Percentiles rank a stretch among this genome's conserved stretches.
phyloP scores from a whole-genome alignment of 768 basidiomycete species.

The Boletus patriciae region DNA sequence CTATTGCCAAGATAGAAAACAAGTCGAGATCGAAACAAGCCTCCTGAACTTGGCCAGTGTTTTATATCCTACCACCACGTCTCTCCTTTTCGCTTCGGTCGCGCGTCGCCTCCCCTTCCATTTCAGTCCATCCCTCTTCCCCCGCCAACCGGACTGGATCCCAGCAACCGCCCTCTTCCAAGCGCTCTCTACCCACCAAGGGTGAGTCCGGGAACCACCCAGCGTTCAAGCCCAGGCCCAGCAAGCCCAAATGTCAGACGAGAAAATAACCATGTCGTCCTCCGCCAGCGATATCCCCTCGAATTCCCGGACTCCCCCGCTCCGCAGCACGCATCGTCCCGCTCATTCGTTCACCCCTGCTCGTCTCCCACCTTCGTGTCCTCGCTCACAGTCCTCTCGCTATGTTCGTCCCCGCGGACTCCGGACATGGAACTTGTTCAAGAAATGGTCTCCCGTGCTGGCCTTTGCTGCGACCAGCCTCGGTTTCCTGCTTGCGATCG shows the following conservation, averaged over 20 bases:
- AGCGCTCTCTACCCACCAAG: neutral
- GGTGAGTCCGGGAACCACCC: neutral
- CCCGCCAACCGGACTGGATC: constrained; percentile 13
- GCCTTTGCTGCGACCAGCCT: constrained; percentile 76
- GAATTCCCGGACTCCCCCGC: constrained; percentile 10
- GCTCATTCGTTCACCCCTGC: constrained; percentile 23
- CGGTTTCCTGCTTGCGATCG: constrained; percentile 77
- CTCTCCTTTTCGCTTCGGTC: neutral
- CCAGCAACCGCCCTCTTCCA: constrained; percentile 2
- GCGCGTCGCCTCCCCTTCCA: neutral
- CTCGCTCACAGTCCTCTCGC: constrained; percentile 25
- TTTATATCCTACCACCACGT: neutral
- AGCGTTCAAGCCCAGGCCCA: neutral
- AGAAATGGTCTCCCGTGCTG: constrained; percentile 76
- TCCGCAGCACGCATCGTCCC: constrained; percentile 17
- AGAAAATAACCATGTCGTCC: constrained; percentile 18
- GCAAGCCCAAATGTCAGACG: constrained; percentile 20
- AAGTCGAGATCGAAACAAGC: constrained; percentile 6
- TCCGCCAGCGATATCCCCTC: constrained; percentile 23
- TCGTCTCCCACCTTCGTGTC: constrained; percentile 17
- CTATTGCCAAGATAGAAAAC: constrained; percentile 12
- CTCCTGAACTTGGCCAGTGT: neutral
- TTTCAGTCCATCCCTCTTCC: neutral
- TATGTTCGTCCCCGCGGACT: constrained; percentile 49
- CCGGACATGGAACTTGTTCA: constrained; percentile 58